phyloP scores from a whole-genome alignment of 257 asterid species.

The Gynochthodes officinalis region DNA sequence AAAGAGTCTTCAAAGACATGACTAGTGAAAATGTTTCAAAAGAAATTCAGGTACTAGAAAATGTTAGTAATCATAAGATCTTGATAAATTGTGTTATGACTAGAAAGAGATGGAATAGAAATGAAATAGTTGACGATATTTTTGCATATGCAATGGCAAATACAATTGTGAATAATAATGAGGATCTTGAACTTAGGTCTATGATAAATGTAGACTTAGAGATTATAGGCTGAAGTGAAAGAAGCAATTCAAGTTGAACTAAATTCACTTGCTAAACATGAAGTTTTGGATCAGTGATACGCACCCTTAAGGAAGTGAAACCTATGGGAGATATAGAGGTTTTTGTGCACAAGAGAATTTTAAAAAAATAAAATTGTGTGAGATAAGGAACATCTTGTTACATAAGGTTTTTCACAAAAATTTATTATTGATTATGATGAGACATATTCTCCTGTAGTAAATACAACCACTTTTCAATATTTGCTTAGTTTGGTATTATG shows the following conservation, averaged over 20 bases:
- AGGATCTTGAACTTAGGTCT: no score
- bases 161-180: no score
- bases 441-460: no score
- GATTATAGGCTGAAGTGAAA: no score
- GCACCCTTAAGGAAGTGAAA: background rate
- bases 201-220: no score
- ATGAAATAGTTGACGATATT: no score
- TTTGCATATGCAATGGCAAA: no score
- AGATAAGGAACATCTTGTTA: background rate
- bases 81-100: background rate
- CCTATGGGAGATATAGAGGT: background rate
- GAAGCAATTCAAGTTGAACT: no score
- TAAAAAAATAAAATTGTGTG: background rate
- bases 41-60: background rate
- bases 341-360: background rate
- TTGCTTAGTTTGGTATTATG: no score
- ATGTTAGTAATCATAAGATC: background rate
- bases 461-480: no score
- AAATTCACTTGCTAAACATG: no score
- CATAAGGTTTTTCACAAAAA: background rate
- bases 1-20: background rate
- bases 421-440: background rate
- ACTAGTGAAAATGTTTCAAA: no score
- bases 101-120: background rate
- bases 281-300: background rate